These are phyloP conservation scores for Bipolaris victoriae DNA, from an alignment of 2,329 filamentous ascomycete species.

Conservation along the genomic window DNA sequence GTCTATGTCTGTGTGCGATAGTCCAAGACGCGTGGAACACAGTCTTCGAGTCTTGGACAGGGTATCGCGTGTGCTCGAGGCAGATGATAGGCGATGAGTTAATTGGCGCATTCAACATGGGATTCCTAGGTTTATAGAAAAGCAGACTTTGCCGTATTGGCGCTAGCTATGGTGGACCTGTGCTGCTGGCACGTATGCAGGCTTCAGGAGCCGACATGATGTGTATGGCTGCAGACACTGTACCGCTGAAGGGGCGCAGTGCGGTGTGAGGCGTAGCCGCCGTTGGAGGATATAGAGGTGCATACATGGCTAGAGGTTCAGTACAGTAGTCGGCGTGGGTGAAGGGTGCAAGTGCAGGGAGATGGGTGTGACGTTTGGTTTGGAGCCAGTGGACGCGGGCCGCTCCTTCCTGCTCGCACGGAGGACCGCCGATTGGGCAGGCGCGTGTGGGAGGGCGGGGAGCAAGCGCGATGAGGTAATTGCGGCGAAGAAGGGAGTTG, in stretches of 20 bases:
- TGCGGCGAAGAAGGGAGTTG: neutral
- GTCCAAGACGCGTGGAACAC: neutral
- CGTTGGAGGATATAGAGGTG: neutral
- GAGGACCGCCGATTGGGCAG: slow-evolving; percentile 21
- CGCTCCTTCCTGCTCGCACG: slow-evolving; percentile 13
- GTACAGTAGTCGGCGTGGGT: neutral
- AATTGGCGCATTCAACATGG: neutral
- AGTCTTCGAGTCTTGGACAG: neutral
- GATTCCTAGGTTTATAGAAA: neutral
- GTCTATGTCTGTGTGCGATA: neutral
- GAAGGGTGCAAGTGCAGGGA: neutral
- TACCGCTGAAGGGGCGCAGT: neutral
- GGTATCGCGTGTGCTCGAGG: neutral
- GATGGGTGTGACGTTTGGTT: slow-evolving; percentile 7
- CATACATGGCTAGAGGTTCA: neutral
- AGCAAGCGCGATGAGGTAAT: slow-evolving; percentile 20
- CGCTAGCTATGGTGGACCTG: neutral
- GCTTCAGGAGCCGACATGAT: slow-evolving; percentile 16
- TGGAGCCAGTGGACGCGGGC: slow-evolving; percentile 16
- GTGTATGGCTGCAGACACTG: slow-evolving; percentile 5
- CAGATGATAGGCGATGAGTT: neutral
- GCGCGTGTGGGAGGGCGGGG: slow-evolving; percentile 10
- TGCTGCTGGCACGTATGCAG: slow-evolving; percentile 10
- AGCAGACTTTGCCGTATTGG: neutral
- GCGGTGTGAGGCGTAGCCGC: neutral